Conservation (phyloP, 2,329 filamentous ascomycete species). For the Shiraia sp. region DNA sequence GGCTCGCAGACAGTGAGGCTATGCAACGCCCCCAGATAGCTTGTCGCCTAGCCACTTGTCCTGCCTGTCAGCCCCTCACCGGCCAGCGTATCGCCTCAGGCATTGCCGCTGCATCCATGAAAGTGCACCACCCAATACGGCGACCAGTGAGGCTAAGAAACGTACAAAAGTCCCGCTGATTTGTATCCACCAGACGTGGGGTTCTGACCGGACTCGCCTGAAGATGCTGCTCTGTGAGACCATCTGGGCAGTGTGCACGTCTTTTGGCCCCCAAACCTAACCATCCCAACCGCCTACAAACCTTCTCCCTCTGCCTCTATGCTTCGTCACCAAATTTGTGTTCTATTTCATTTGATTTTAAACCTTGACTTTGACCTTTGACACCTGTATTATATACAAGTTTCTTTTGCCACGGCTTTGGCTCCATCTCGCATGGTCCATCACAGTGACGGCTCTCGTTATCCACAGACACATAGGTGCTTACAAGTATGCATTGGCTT, state of each 20-base stretch:
- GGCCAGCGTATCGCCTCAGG: constrained; percentile 21
- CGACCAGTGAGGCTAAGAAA: constrained; percentile 25
- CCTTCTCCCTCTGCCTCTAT: constrained; percentile 12
- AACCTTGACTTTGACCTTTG: constrained; percentile 12
- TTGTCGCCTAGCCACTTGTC: constrained; percentile 24
- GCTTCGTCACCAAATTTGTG: constrained; percentile 19
- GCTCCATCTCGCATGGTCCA: neutral
- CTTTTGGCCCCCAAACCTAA: constrained; percentile 17
- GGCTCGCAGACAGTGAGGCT: constrained; percentile 25
- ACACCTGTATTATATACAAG: constrained; percentile 19
- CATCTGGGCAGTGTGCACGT: constrained; percentile 9
- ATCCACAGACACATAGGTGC: neutral
- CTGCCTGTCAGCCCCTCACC: constrained; percentile 25
- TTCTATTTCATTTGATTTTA: neutral
- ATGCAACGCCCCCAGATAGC: constrained; percentile 23
- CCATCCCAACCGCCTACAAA: neutral
- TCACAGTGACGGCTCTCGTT: neutral
- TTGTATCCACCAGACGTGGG: constrained; percentile 1
- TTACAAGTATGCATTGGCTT: constrained; percentile 43
- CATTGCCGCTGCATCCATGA: constrained; percentile 18
- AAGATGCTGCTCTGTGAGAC: constrained; percentile 9
- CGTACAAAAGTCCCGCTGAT: constrained; percentile 14
- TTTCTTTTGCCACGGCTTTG: constrained; percentile 9
- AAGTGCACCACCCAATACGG: constrained; percentile 5
- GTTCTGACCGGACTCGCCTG: constrained; percentile 24